These are phyloP conservation scores for Centella asiatica DNA, from an alignment of 129 eudicot genomes.

Conservation along the genomic window DNA sequence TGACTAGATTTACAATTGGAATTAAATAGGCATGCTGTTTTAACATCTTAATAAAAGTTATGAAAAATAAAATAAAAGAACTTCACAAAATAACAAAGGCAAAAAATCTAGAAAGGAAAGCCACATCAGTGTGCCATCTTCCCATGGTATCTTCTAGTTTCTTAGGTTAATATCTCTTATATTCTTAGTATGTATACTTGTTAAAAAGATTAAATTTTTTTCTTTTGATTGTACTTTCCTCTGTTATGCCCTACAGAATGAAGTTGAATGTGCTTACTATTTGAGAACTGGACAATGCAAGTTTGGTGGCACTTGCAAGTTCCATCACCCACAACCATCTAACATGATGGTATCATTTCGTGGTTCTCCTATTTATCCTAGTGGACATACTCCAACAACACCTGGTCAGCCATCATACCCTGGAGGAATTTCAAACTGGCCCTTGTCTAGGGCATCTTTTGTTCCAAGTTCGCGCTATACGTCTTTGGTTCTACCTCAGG, in stretches of 20 bases:
- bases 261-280: slow-evolving; percentile 80
- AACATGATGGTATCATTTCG: slow-evolving; percentile 64
- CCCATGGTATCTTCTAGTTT: too few relatives aligned
- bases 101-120: too few relatives aligned
- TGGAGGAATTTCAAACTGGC: slow-evolving; percentile 45
- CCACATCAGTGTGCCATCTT: too few relatives aligned
- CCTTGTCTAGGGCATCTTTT: slow-evolving; percentile 62
- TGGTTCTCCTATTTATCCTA: slow-evolving; percentile 84
- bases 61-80: too few relatives aligned
- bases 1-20: too few relatives aligned
- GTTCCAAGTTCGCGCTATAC: slow-evolving; percentile 68
- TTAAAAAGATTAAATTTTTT: too few relatives aligned
- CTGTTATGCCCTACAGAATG: slow-evolving; percentile 42
- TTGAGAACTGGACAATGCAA: slow-evolving; percentile 95
- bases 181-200: too few relatives aligned
- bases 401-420: slow-evolving; percentile 73
- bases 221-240: not conserved
- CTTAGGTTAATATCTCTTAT: too few relatives aligned
- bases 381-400: slow-evolving; percentile 63
- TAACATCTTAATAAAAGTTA: too few relatives aligned
- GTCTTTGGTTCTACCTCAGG: slow-evolving; percentile 71
- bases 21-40: too few relatives aligned
- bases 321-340: slow-evolving; percentile 92
- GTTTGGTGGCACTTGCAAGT: slow-evolving; percentile 94
- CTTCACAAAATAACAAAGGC: too few relatives aligned